phyloP scores from a whole-genome alignment of 768 basidiomycete species.

The Dendrothele bispora region DNA sequence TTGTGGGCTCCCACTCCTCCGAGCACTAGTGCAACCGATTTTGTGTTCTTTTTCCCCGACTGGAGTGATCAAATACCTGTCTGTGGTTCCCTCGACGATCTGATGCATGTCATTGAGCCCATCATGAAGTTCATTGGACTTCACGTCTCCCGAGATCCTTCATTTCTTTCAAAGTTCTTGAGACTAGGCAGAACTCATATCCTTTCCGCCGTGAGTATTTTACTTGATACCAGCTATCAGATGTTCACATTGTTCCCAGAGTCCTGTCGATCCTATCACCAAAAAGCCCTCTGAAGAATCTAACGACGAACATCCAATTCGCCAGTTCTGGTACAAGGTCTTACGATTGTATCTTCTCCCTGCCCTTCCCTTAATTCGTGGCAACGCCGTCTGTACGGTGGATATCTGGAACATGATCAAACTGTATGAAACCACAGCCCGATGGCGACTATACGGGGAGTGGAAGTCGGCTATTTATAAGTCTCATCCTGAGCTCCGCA shows the following conservation, averaged over 20 bases:
- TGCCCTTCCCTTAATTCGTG: slow-evolving; percentile 78
- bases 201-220: slow-evolving; percentile 45
- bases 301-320: slow-evolving; percentile 58
- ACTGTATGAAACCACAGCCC: slow-evolving; percentile 72
- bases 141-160: slow-evolving; percentile 76
- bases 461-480: slow-evolving; percentile 80
- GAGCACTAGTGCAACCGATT: slow-evolving; percentile 69
- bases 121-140: slow-evolving; percentile 78
- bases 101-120: slow-evolving; percentile 75
- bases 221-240: background rate
- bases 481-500: slow-evolving; percentile 75
- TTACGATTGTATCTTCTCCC: slow-evolving; percentile 83
- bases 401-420: slow-evolving; percentile 92
- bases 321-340: slow-evolving; percentile 83
- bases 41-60: slow-evolving; percentile 88
- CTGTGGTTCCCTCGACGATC: slow-evolving; percentile 63
- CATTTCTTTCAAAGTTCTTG: slow-evolving; percentile 77
- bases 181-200: slow-evolving; percentile 73
- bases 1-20: slow-evolving; percentile 81
- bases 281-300: slow-evolving; percentile 57
- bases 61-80: slow-evolving; percentile 76
- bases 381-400: slow-evolving; percentile 85
- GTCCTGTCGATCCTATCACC: slow-evolving; percentile 56
- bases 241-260: slow-evolving; percentile 25
- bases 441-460: slow-evolving; percentile 94